Evolutionary conservation across 768 basidiomycete genomes (phyloP), one percentile per base, ranked within the genome.

Genomic region (Fibroporia radiculosa): DNA sequence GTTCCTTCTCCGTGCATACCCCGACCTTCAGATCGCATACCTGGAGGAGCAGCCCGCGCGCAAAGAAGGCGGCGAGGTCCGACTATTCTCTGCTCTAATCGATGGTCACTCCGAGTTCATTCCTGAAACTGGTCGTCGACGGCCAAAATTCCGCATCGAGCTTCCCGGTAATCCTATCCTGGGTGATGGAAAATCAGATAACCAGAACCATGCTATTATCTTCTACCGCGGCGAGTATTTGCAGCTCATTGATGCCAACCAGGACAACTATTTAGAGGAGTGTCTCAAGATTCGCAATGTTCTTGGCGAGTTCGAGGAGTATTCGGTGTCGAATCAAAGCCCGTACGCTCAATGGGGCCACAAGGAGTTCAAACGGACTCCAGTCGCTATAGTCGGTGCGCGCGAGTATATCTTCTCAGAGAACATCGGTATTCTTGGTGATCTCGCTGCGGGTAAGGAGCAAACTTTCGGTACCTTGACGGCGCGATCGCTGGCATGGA

Each of bases 381-480:
- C 96, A 14, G 86, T 98, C 18, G 95, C 96, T 13, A 99, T 99
- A 51, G 88, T 99, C 51, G 96, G 95, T 65, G 95, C 96, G 8
- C 82, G 96, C 67, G 95, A 99, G 73, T 99, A 99, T 66, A 97
- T 99, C 62, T 99, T 99, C 70, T 98, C 96, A 42, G 96, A 99
- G 71, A 97, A 97, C 62, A 98, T 98, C 51, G 96, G 96, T 74
- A 95, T 98, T 56, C 75, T 99, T 37, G 96, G 96, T 57, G 96
- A 99, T 66, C 77, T 99, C 35, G 96, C 96, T 32, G 96, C 96
- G 49, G 93, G 96, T 14, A 98, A 99, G 73, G 96, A 99, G 66
- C 96, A 98, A 65, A 99, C 96, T 29, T 99, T 99, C 64, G 96
- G 96, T 62, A 98, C 96, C 1, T 80, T 99, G 50, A 79, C 91